Conservation (phyloP, 2,329 filamentous ascomycete genomes). For the Aureobasidium sp. region DNA sequence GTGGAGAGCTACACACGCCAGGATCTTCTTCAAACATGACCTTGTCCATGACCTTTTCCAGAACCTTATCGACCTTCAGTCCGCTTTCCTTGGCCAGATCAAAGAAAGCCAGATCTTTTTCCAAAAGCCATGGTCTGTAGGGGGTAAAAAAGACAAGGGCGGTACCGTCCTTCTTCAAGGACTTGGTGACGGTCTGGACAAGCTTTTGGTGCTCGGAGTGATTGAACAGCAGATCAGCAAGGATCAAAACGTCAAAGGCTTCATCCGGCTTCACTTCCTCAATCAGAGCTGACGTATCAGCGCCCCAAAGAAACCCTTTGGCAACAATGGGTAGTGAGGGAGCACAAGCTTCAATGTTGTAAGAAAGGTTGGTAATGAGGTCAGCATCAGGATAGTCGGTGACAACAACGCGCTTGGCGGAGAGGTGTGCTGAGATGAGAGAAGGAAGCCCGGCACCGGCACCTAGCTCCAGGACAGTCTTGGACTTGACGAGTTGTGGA, state of each 20-base stretch:
- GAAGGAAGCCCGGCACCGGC: conserved; percentile 76
- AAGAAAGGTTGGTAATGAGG: conserved; percentile 68
- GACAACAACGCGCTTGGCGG: conserved; percentile 59
- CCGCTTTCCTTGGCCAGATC: conserved; percentile 62
- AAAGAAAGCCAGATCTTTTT: conserved; percentile 82
- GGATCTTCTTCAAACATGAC: conserved; percentile 85
- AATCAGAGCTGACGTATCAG: conserved; percentile 28
- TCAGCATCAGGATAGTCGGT: conserved; percentile 86
- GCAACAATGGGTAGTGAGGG: conserved; percentile 31
- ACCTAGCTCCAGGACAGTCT: conserved; percentile 78
- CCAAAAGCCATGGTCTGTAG: conserved; percentile 81
- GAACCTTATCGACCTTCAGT: conserved; percentile 67
- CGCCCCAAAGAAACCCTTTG: conserved; percentile 76
- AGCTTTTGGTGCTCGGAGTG: conserved; percentile 79
- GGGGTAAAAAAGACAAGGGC: conserved; percentile 91
- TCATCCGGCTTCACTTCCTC: conserved; percentile 30
- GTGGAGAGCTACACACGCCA: conserved; percentile 44
- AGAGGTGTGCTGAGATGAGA: conserved; percentile 64
- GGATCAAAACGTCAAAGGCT: conserved; percentile 70
- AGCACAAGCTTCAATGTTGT: conserved; percentile 59
- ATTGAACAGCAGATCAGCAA: conserved; percentile 86
- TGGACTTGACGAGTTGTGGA: conserved; percentile 52
- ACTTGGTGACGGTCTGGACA: conserved; percentile 59
- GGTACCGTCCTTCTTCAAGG: conserved; percentile 52
- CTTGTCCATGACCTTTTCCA: conserved; percentile 74